Evolutionary conservation across 495 filamentous ascomycete genomes (phyloP), one percentile per base, ranked within the genome.

Genomic region (Penicillium dipodomyicola): DNA sequence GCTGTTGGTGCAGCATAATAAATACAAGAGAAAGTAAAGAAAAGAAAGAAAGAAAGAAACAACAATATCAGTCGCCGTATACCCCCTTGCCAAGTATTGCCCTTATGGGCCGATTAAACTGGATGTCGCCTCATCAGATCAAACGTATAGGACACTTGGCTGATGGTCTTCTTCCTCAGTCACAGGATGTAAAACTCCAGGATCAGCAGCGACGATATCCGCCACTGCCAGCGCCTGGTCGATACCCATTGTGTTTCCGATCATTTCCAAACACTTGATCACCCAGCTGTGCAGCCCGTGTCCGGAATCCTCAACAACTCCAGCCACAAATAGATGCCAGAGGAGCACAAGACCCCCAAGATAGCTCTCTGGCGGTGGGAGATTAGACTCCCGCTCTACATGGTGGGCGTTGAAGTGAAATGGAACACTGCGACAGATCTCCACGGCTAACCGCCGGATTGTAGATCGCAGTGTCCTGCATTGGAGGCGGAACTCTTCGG

Each of bases 271-370:
- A 49, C 74, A 75, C 6, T 70, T 60, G 5, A 70, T 60, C 25
- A 77, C 73, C 79, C 79, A 83, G 19, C 62, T 62, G 4, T 74
- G 75, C 15, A 77, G 64, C 6, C 67, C 52, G 25, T 74, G 63
- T 5, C 57, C 56, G 11, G 63, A 60, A 10, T 59, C 57, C 51
- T 80, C 72, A 4, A 73, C 71, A 11, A 65, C 63, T 0, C 70
- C 78, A 3, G 74, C 77, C 2, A 76, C 51, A 42, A 73, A 79
- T 14, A 83, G 50, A 2, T 78, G 78, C 76, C 77, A 83, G 10
- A 82, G 67, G 5, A 80, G 62, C n/a, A 77, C 57, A 19, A 80
- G 64, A 3, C 79, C 76, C 1, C 75, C 72, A 14, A 74, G 48
- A 42, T 72, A 73, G 51, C 67, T 70, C 25, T 68, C 56, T 37